phyloP scores from a whole-genome alignment of 148 eudicot genomes.

The Arbutus unedo region DNA sequence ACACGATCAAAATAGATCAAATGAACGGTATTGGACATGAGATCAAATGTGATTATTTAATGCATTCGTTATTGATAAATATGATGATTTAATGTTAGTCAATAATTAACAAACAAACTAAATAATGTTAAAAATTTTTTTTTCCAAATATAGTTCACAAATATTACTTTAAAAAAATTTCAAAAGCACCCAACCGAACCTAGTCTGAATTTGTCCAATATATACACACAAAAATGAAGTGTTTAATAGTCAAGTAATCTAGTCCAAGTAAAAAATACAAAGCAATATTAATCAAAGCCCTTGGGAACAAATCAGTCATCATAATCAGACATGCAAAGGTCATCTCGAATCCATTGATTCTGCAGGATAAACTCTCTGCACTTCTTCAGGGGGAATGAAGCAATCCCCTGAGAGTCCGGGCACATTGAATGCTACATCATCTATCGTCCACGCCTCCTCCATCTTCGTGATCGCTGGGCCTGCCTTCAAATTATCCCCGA shows the following conservation, averaged over 20 bases:
- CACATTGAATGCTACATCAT: conserved; percentile 83
- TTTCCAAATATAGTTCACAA: too few species aligned
- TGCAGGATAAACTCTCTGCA: conserved; percentile 32
- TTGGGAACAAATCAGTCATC: not conserved
- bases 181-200: too few species aligned
- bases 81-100: too few species aligned
- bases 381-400: conserved; percentile 81
- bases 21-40: too few species aligned
- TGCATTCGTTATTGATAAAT: too few species aligned
- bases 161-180: too few species aligned
- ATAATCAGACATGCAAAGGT: conserved; percentile 18
- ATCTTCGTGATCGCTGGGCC: conserved; percentile 63
- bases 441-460: conserved; percentile 85
- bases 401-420: conserved; percentile 76
- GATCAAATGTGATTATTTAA: too few species aligned
- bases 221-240: conserved; percentile 2
- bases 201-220: not conserved
- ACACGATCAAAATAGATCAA: too few species aligned
- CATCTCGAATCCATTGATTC: conserved; percentile 33
- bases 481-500: conserved; percentile 64
- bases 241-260: not conserved
- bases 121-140: too few species aligned
- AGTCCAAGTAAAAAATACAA: not conserved
- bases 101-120: too few species aligned
- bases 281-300: not conserved